Conservation (phyloP, 495 filamentous ascomycete genomes). For the Hypoxylon crocopeplum region DNA sequence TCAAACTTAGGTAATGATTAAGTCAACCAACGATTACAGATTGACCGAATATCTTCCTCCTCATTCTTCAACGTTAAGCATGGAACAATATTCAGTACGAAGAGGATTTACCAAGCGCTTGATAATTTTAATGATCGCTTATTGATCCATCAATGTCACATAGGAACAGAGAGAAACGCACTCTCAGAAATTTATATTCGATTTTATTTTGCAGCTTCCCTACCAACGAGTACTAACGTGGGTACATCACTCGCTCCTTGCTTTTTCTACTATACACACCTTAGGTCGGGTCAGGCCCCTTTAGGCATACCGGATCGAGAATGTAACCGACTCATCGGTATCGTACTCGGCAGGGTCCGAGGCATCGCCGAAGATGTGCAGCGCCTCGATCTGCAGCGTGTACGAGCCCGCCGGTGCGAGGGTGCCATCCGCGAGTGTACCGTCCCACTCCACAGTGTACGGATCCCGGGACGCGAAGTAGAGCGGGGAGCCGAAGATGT, state of each 20-base stretch:
- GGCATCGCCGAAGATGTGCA: conserved; percentile 52
- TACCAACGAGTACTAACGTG: background rate
- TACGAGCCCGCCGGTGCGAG: conserved; percentile 54
- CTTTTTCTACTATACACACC: conserved; percentile 3
- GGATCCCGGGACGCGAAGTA: conserved; percentile 49
- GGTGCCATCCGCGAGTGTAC: conserved; percentile 48
- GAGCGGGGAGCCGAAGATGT: conserved; percentile 51
- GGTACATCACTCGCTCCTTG: background rate
- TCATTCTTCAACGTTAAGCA: too few species aligned
- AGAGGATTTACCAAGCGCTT: too few species aligned
- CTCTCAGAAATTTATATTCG: too few species aligned
- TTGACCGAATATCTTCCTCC: too few species aligned
- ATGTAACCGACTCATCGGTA: conserved; percentile 42
- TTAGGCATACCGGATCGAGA: conserved; percentile 45
- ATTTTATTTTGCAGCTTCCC: background rate
- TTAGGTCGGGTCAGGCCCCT: background rate
- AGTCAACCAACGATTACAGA: too few species aligned
- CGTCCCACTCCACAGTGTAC: conserved; percentile 46
- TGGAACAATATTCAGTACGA: too few species aligned
- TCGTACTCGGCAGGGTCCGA: conserved; percentile 46
- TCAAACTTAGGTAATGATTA: too few species aligned
- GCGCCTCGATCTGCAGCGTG: conserved; percentile 50
- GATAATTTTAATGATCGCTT: too few species aligned
- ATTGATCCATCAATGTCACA: too few species aligned
- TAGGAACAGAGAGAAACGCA: too few species aligned